phyloP scores from a whole-genome alignment of 1,284 basidiomycete species.

The Malassezia dermatis region DNA sequence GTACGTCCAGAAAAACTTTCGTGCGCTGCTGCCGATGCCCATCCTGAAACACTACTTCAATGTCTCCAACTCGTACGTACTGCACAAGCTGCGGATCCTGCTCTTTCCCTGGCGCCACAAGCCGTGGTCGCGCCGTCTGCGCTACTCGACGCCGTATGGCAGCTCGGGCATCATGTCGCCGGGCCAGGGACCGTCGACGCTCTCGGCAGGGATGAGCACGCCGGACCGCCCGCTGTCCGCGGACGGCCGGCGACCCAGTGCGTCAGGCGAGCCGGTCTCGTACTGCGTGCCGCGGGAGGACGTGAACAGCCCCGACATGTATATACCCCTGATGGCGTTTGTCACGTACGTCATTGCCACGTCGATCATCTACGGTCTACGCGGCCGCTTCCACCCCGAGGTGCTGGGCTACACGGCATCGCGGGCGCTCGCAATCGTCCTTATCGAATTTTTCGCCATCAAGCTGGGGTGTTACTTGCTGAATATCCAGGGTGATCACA shows the following conservation, averaged over 20 bases:
- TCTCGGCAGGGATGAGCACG: conserved; percentile 12
- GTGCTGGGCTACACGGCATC: conserved; percentile 77
- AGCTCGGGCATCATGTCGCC: conserved; percentile 12
- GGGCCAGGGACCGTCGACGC: conserved; percentile 2
- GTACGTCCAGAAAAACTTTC: conserved; percentile 76
- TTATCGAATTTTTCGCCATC: conserved; percentile 68
- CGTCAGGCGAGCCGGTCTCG: conserved; percentile 9
- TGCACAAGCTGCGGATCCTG: conserved; percentile 77
- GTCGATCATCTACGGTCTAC: conserved; percentile 65
- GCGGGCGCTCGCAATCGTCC: conserved; percentile 54
- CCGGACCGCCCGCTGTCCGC: conserved; percentile 13
- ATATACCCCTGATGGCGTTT: conserved; percentile 94
- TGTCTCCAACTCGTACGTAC: conserved; percentile 90
- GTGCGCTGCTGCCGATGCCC: conserved; percentile 35
- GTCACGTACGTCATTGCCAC: conserved; percentile 90
- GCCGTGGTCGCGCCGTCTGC: conserved; percentile 42
- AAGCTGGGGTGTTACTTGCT: conserved; percentile 83
- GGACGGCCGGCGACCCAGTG: not conserved
- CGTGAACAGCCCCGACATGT: conserved; percentile 88
- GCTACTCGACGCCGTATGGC: conserved; percentile 35
- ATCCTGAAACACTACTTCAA: conserved; percentile 84
- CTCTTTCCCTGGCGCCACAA: conserved; percentile 86
- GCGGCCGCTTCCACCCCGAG: conserved; percentile 75
- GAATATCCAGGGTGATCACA: conserved; percentile 65
- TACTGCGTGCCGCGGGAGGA: conserved; percentile 85